phyloP scores from a whole-genome alignment of 257 asterid species.

The Fraxinus excelsior region DNA sequence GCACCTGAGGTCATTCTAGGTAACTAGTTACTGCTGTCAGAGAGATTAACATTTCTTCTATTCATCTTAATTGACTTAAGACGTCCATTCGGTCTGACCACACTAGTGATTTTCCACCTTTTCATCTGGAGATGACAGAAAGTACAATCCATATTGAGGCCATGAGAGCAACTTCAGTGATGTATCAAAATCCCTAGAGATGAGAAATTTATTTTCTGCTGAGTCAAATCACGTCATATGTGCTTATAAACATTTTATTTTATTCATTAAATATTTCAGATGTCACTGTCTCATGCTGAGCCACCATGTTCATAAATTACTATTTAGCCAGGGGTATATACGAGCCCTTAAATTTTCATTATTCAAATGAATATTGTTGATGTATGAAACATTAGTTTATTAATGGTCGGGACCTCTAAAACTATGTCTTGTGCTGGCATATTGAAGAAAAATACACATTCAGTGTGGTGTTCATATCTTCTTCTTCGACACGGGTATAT shows the following conservation, averaged over 20 bases:
- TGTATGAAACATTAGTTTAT: background rate
- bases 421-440: background rate
- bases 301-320: background rate
- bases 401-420: background rate
- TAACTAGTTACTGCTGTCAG: slow-evolving; percentile 39
- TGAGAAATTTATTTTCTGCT: slow-evolving; percentile 8
- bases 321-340: background rate
- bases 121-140: slow-evolving; percentile 9
- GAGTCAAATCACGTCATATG: background rate
- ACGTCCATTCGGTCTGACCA: slow-evolving; percentile 5
- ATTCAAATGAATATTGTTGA: background rate
- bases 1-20: slow-evolving; percentile 70
- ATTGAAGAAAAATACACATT: background rate
- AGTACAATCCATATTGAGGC: slow-evolving; percentile 10
- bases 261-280: background rate
- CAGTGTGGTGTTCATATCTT: background rate
- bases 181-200: slow-evolving; percentile 16
- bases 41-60: slow-evolving; percentile 28
- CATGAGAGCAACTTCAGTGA: slow-evolving; percentile 10
- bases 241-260: slow-evolving; percentile 1
- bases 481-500: background rate
- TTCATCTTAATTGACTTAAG: slow-evolving; percentile 14
- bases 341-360: background rate
- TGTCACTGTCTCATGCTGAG: background rate
- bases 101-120: slow-evolving; percentile 19